Evolutionary conservation across 805 yeast genomes (phyloP).

Genomic region (Candida ficus): DNA sequence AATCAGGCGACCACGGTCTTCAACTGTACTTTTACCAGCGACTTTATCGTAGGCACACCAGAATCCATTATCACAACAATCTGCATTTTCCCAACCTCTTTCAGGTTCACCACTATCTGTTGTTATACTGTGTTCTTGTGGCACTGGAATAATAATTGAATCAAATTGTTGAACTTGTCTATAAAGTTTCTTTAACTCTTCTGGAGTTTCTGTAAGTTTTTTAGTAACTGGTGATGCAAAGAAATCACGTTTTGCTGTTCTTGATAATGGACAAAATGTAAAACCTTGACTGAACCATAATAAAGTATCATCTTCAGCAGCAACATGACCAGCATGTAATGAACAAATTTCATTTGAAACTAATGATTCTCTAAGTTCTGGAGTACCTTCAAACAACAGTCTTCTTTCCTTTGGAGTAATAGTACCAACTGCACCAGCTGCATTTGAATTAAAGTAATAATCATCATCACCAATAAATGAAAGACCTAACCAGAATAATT

Average conservation of each 20-base stretch:
- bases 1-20: slow-evolving; percentile 18
- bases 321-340: slow-evolving; percentile 55
- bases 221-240: slow-evolving; percentile 21
- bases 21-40: slow-evolving; percentile 30
- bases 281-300: slow-evolving; percentile 61
- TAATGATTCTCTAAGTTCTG: slow-evolving; percentile 13
- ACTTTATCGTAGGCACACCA: slow-evolving; percentile 58
- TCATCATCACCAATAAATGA: slow-evolving; percentile 49
- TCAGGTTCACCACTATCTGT: slow-evolving; percentile 38
- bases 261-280: slow-evolving; percentile 36
- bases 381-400: slow-evolving; percentile 14
- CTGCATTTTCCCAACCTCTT: slow-evolving; percentile 41
- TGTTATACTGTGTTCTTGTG: slow-evolving; percentile 29
- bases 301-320: slow-evolving; percentile 41
- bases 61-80: slow-evolving; percentile 42
- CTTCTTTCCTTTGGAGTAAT: slow-evolving; percentile 23
- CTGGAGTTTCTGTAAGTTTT: slow-evolving; percentile 3
- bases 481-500: slow-evolving; percentile 60
- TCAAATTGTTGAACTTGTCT: slow-evolving; percentile 34
- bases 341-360: slow-evolving; percentile 44
- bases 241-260: slow-evolving; percentile 29
- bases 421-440: slow-evolving; percentile 59
- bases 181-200: slow-evolving; percentile 31
- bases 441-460: slow-evolving; percentile 43
- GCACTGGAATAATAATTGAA: slow-evolving; percentile 46